Evolutionary conservation across 2,329 filamentous ascomycete genomes (phyloP).

Genomic region (Colletotrichum lupini): DNA sequence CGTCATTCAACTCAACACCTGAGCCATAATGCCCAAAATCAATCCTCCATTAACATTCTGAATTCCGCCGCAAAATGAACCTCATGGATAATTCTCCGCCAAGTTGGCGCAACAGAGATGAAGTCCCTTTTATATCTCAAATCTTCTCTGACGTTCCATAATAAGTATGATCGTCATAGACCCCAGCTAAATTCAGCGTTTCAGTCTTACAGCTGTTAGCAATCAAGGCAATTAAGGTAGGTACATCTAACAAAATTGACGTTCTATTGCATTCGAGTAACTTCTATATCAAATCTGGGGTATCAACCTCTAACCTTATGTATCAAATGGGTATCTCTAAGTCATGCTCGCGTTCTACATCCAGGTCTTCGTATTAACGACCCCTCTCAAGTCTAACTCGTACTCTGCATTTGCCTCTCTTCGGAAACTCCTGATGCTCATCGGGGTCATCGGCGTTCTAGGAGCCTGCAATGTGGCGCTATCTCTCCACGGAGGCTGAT

Average conservation of each 20-base stretch:
- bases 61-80: too few species aligned
- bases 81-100: too few species aligned
- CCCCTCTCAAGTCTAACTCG: slow-evolving; percentile 15
- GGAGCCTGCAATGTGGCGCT: neutral
- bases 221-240: too few species aligned
- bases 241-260: neutral
- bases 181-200: too few species aligned
- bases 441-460: neutral
- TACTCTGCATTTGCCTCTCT: slow-evolving; percentile 14
- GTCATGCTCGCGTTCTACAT: neutral
- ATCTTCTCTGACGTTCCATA: too few species aligned
- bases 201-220: too few species aligned
- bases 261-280: neutral
- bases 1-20: too few species aligned
- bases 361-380: slow-evolving; percentile 16
- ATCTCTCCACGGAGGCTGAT: slow-evolving; percentile 7
- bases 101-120: too few species aligned
- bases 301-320: neutral
- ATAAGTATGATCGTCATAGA: too few species aligned
- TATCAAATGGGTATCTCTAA: neutral
- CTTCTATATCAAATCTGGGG: neutral
- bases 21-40: too few species aligned
- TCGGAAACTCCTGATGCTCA: neutral
- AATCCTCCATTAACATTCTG: too few species aligned
- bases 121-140: too few species aligned